A percentile compares a stretch with the other conserved stretches of the same genome.
These are phyloP conservation scores for Exophiala dermatitidis DNA, from an alignment of 2,329 filamentous ascomycete species.

Conservation along the genomic window DNA sequence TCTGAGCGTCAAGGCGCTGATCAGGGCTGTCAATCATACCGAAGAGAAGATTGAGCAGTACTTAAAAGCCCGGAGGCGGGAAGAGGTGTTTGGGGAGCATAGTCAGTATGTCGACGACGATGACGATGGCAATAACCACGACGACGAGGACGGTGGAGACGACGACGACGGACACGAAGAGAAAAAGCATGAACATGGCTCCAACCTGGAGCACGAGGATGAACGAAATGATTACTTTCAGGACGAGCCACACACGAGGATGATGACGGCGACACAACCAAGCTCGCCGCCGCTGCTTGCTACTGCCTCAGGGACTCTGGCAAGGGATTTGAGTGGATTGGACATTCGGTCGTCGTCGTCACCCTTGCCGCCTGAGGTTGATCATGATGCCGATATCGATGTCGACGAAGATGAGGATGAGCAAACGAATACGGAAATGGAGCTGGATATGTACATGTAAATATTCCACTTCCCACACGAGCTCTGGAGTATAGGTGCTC, in stretches of 20 bases:
- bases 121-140: background rate
- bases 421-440: constrained; percentile 44
- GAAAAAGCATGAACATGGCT: background rate
- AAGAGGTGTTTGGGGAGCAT: constrained; percentile 20
- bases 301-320: constrained; percentile 6
- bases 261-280: constrained; percentile 2
- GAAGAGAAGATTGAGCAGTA: constrained; percentile 42
- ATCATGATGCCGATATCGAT: background rate
- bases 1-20: constrained; percentile 44
- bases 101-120: background rate
- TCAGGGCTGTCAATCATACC: constrained; percentile 44
- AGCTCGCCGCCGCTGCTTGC: constrained; percentile 3
- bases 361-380: background rate
- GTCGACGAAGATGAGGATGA: background rate
- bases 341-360: constrained; percentile 6
- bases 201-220: background rate
- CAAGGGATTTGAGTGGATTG: constrained; percentile 9
- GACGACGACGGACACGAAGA: background rate
- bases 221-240: too few species aligned
- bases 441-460: constrained; percentile 29
- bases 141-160: background rate
- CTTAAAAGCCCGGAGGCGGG: constrained; percentile 33
- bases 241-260: background rate
- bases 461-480: background rate
- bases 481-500: too few species aligned